phyloP scores from a whole-genome alignment of 2,329 filamentous ascomycete genomes.

The Alternaria longipes region DNA sequence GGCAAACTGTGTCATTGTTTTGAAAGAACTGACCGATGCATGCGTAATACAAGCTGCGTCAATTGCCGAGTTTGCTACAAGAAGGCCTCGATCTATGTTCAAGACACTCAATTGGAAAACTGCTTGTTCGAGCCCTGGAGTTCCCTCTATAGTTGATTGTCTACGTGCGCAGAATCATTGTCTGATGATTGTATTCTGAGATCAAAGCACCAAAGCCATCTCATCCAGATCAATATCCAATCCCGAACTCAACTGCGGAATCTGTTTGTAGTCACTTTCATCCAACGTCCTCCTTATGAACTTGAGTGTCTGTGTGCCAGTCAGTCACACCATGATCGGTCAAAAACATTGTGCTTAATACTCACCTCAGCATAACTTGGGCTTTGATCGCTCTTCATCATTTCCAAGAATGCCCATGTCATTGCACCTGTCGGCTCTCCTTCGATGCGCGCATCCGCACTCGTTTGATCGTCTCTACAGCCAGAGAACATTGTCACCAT shows the following conservation, averaged over 20 bases:
- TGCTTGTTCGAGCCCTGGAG: not conserved
- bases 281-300: constrained; percentile 52
- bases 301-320: constrained; percentile 44
- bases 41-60: not conserved
- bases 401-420: constrained; percentile 59
- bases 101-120: not conserved
- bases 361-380: constrained; percentile 55
- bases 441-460: constrained; percentile 58
- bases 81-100: not conserved
- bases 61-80: not conserved
- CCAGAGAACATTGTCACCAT: constrained; percentile 62
- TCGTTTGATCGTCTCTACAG: constrained; percentile 62
- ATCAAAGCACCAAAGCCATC: constrained; percentile 40
- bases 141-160: not conserved
- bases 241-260: constrained; percentile 57
- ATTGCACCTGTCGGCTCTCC: constrained; percentile 58
- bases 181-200: not conserved
- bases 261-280: constrained; percentile 54
- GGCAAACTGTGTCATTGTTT: not conserved
- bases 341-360: not conserved
- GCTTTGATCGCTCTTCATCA: constrained; percentile 50
- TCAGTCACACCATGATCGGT: not conserved
- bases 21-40: not conserved
- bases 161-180: not conserved
- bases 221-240: constrained; percentile 55